Evolutionary conservation across 2,329 filamentous ascomycete genomes (phyloP).

Genomic region (Aspergillus sojae): DNA sequence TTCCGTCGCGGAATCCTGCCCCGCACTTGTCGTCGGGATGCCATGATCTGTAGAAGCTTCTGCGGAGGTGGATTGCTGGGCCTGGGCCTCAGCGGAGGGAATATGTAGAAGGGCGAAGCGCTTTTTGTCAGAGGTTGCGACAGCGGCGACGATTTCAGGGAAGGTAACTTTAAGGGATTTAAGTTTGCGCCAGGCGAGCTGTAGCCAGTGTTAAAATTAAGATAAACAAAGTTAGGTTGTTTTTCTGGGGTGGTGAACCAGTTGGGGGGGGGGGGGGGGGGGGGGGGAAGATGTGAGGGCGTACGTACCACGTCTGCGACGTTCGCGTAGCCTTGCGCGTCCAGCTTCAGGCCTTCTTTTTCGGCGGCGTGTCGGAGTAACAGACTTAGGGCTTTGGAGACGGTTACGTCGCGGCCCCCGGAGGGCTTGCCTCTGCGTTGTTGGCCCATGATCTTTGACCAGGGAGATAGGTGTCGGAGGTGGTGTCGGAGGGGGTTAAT

Average conservation of each 20-base stretch:
- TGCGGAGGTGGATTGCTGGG: conserved; percentile 15
- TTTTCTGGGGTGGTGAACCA: neutral
- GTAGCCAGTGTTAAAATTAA: conserved; percentile 3
- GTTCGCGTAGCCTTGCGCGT: conserved; percentile 62
- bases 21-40: conserved; percentile 30
- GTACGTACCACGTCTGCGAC: conserved; percentile 59
- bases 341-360: conserved; percentile 61
- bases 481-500: neutral
- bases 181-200: conserved; percentile 63
- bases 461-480: neutral
- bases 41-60: conserved; percentile 2
- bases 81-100: conserved; percentile 24
- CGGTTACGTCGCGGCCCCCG: conserved; percentile 36
- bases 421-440: conserved; percentile 14
- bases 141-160: conserved; percentile 69
- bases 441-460: conserved; percentile 7
- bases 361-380: conserved; percentile 65
- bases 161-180: conserved; percentile 73
- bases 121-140: conserved; percentile 82
- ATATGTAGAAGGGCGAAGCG: conserved; percentile 77
- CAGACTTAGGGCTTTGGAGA: conserved; percentile 45
- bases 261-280: neutral
- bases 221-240: neutral
- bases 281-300: neutral
- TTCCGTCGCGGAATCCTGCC: conserved; percentile 32